phyloP scores from a whole-genome alignment of 306 rosid genomes.

The Cicer chorassanicum region DNA sequence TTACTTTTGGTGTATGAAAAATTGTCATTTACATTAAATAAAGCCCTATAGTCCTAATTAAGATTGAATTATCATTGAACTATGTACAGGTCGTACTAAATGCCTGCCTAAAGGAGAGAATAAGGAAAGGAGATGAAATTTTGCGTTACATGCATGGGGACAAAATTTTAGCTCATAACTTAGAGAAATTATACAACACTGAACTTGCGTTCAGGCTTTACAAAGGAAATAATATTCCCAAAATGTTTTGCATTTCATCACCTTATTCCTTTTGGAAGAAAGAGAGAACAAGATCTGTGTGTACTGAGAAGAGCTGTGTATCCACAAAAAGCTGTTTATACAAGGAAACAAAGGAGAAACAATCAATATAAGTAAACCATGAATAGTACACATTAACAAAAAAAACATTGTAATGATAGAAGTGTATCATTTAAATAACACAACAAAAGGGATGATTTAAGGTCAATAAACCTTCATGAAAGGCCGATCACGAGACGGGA shows the following conservation, averaged over 20 bases:
- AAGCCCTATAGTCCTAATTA: constrained; percentile 39
- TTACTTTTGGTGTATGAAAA: constrained; percentile 35
- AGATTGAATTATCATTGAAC: constrained; percentile 25
- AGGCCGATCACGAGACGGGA: constrained; percentile 81
- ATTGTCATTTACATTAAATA: constrained; percentile 44
- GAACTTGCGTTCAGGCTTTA: constrained; percentile 64
- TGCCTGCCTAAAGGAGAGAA: constrained; percentile 8
- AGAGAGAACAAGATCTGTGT: constrained; percentile 92
- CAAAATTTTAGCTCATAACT: constrained; percentile 44
- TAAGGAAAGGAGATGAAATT: not conserved
- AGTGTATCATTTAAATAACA: not conserved
- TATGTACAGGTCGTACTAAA: constrained; percentile 49
- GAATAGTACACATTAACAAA: constrained; percentile 9
- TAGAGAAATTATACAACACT: constrained; percentile 50
- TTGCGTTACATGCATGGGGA: constrained; percentile 28
- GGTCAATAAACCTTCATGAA: constrained; percentile 81
- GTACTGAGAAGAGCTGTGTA: constrained; percentile 93
- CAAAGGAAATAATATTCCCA: constrained; percentile 36
- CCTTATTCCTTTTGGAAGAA: constrained; percentile 90
- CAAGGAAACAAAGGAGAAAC: constrained; percentile 36
- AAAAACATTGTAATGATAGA: not conserved
- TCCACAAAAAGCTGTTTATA: constrained; percentile 80
- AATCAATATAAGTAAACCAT: constrained; percentile 21
- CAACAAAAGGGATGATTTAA: constrained; percentile 36
- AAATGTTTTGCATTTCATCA: constrained; percentile 24